Evolutionary conservation across 2,329 filamentous ascomycete genomes (phyloP).

Genomic region (Trichoderma citrinoviride): DNA sequence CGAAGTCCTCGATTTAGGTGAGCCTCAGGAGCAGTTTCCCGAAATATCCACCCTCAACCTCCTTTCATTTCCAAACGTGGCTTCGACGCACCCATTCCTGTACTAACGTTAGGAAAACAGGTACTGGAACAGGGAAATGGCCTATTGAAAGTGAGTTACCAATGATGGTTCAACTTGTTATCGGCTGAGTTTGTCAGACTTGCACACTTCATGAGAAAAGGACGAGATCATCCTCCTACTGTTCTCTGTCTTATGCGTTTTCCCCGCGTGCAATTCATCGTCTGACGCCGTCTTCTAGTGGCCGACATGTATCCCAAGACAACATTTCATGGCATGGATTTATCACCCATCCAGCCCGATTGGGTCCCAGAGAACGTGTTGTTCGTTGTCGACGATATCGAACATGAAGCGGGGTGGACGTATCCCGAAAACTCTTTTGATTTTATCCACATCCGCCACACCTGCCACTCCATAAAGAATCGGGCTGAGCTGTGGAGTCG

Average conservation of each 20-base stretch:
- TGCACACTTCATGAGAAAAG: not conserved
- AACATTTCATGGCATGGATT: constrained; percentile 47
- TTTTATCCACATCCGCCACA: constrained; percentile 49
- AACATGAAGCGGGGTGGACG: constrained; percentile 50
- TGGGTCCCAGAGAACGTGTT: constrained; percentile 51
- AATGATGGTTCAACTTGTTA: too few species aligned
- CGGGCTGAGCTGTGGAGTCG: constrained; percentile 41
- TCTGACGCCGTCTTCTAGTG: constrained; percentile 36
- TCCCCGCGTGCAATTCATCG: too few species aligned
- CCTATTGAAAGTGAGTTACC: constrained; percentile 46
- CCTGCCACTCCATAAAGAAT: constrained; percentile 45
- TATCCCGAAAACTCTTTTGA: constrained; percentile 47
- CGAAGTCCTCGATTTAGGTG: constrained; percentile 48
- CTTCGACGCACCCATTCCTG: not conserved
- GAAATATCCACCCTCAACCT: not conserved
- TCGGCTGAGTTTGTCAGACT: not conserved
- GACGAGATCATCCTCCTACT: too few species aligned
- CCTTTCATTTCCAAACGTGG: not conserved
- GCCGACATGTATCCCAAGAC: constrained; percentile 47
- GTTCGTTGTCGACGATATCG: constrained; percentile 53
- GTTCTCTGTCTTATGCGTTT: too few species aligned
- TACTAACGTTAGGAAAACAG: constrained; percentile 30
- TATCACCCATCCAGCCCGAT: constrained; percentile 52
- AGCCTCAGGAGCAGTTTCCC: constrained; percentile 23
- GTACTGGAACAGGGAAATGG: constrained; percentile 53